Evolutionary conservation across 1,284 basidiomycete species (phyloP), one percentile per base, ranked within the genome.

Genomic region (Earliella scabrosa): DNA sequence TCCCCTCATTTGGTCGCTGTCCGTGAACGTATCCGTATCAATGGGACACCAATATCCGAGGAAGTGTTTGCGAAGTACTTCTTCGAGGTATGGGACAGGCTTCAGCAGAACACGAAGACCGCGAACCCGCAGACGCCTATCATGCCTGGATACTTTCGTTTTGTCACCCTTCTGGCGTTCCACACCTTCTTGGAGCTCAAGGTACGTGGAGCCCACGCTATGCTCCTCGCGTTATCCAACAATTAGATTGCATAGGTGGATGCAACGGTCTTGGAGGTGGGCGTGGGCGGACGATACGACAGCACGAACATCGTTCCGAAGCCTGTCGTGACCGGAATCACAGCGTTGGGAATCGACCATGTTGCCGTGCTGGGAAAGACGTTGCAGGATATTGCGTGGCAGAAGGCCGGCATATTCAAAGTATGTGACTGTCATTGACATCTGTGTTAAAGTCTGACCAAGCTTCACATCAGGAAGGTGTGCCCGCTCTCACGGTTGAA

Each of bases 371-470:
- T 99, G 0, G 97, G 97, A 2, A 91, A 91, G 68, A 98, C 96
- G 0, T 75, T 99, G 10, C 76, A 82, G 53, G 92, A 97, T 67
- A 99, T 99, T 63, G 95, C 96, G 1, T 86, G 83, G 79, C 97
- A 99, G 70, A 99, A 99, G 71, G 94, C 90, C 24, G 97, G 97
- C 1, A 99, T 99, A 52, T 99, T 92, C 77, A 99, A 99, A 81
- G 88, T 85, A 58, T 26, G 69, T 45, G 1, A 5, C 14, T 13
- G 11, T 24, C 8, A 7, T 24, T 13, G 35, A 31, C 27, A 27
- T 34, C 14, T 32, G 13, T 45, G 13, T 43, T 16, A 9, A 7
- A 3, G 49, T 34, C 24, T 48, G 11, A 21, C 9, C 10, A 38
- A 18, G 10, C 2, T 7, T 36, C 21, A 16, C 32, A 26, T 40